Conservation (phyloP, 371 early-diverging fungal species). For the Circinella minor region DNA sequence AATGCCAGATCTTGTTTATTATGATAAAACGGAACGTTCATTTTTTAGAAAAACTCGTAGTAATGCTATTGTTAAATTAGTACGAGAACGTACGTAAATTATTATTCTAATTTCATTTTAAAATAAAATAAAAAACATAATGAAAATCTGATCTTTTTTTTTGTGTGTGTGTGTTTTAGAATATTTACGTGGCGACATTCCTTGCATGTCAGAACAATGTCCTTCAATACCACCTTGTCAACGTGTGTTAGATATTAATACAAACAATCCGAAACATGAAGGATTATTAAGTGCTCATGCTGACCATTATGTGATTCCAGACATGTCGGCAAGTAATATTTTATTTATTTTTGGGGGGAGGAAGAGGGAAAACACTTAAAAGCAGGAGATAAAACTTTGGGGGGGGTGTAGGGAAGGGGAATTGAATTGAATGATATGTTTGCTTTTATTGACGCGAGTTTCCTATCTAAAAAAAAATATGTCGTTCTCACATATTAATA, state of each 20-base stretch:
- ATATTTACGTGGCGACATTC: conserved; percentile 68
- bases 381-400: background rate
- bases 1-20: conserved; percentile 27
- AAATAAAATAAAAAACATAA: no score
- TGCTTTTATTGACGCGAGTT: conserved; percentile 9
- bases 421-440: background rate
- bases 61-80: conserved; percentile 63
- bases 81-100: conserved; percentile 58
- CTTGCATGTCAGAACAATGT: conserved; percentile 62
- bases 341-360: background rate
- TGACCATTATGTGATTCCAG: conserved; percentile 55
- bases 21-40: conserved; percentile 31
- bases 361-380: no score
- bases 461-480: background rate
- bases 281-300: conserved; percentile 46
- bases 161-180: conserved; percentile 28
- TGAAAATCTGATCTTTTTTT: background rate
- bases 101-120: background rate
- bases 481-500: no score
- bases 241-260: background rate
- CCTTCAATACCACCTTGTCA: conserved; percentile 34
- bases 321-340: conserved; percentile 52
- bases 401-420: background rate
- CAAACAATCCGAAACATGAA: conserved; percentile 26
- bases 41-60: conserved; percentile 60